Conservation (phyloP, 2,329 filamentous ascomycete genomes). For the Emmonsiellopsis sp. region DNA sequence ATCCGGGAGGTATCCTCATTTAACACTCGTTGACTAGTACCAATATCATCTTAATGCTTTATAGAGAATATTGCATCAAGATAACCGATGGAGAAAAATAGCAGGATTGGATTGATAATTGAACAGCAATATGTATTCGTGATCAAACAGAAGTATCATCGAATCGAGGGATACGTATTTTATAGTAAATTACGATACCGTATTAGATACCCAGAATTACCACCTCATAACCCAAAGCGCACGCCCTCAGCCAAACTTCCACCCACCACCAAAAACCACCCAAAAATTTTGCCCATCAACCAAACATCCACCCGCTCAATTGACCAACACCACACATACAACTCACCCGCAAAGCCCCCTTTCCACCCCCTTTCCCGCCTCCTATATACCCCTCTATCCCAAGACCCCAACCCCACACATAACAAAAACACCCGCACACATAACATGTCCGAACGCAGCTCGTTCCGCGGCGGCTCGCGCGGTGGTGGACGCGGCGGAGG, state of each 20-base stretch:
- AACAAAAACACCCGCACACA: background rate
- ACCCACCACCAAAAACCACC: background rate
- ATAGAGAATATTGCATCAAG: too few species aligned
- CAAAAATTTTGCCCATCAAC: background rate
- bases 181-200: too few species aligned
- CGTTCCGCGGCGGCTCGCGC: conserved; percentile 48
- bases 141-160: too few species aligned
- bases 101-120: too few species aligned
- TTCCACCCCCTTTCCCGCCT: background rate
- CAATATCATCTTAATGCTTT: too few species aligned
- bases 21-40: too few species aligned
- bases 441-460: conserved; percentile 33
- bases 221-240: background rate
- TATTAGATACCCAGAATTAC: too few species aligned
- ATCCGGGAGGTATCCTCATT: too few species aligned
- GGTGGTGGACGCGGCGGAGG: conserved; percentile 30
- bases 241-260: background rate
- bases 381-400: background rate
- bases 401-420: background rate
- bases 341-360: background rate
- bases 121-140: too few species aligned
- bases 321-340: background rate
- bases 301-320: background rate
- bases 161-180: too few species aligned
- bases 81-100: too few species aligned